Percentiles rank a stretch among this genome's conserved stretches.
phyloP scores from a whole-genome alignment of 2,329 filamentous ascomycete genomes.

The Tolypocladium pustulatum region DNA sequence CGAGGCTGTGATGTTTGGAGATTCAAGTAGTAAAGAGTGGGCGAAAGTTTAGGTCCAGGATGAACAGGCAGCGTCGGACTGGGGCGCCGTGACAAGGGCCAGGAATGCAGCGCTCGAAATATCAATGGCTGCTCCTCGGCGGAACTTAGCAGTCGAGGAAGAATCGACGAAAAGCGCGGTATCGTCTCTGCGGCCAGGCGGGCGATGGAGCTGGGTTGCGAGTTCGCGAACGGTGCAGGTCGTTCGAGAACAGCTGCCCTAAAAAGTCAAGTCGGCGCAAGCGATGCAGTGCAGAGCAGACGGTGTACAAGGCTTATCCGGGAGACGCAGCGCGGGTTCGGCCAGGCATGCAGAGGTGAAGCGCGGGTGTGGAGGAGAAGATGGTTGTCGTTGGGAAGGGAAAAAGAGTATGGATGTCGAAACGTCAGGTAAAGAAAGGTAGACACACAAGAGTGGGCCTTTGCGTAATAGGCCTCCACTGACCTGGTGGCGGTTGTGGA shows the following conservation, averaged over 20 bases:
- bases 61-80: neutral
- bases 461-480: slow-evolving; percentile 28
- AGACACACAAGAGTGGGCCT: slow-evolving; percentile 22
- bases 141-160: neutral
- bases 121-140: neutral
- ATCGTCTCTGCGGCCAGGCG: neutral
- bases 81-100: neutral
- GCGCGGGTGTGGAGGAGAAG: slow-evolving; percentile 6
- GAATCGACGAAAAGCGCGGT: neutral
- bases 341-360: slow-evolving; percentile 1
- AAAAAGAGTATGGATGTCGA: slow-evolving; percentile 20
- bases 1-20: neutral
- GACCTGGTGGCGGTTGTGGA: neutral
- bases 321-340: neutral
- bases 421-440: slow-evolving; percentile 18
- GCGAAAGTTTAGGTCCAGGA: slow-evolving; percentile 1
- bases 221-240: slow-evolving; percentile 30
- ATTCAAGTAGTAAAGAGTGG: neutral
- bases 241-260: slow-evolving; percentile 23
- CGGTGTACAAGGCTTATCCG: neutral
- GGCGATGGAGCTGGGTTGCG: slow-evolving; percentile 6
- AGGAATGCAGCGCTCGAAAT: neutral
- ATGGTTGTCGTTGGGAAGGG: slow-evolving; percentile 13
- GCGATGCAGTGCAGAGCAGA: neutral
- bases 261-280: slow-evolving; percentile 3